A percentile compares a stretch with the other conserved stretches of the same genome.
Evolutionary conservation across 306 rosid species (phyloP).

Genomic region (Morella rubra): DNA sequence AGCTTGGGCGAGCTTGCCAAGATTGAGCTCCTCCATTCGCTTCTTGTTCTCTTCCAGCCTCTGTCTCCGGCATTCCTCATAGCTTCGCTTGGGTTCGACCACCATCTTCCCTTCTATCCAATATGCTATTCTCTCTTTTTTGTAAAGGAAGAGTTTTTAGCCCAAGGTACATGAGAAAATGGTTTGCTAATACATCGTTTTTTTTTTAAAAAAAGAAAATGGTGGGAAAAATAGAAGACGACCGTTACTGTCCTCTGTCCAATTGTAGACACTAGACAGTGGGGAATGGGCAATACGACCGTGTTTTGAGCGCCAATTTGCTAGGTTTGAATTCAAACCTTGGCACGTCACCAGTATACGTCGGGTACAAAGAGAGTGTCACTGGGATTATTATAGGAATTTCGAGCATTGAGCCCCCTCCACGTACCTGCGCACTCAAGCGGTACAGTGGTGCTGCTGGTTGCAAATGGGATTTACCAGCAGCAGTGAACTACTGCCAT

Average conservation of each 20-base stretch:
- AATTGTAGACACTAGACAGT: neutral
- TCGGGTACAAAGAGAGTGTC: too few relatives aligned
- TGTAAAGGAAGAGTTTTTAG: neutral
- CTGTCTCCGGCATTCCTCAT: slow-evolving; percentile 49
- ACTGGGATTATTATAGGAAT: too few relatives aligned
- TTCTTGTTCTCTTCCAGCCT: slow-evolving; percentile 49
- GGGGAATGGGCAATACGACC: neutral
- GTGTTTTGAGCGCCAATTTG: neutral
- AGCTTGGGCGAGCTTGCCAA: slow-evolving; percentile 40
- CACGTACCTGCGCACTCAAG: too few relatives aligned
- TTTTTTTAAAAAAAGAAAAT: too few relatives aligned
- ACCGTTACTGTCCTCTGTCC: neutral
- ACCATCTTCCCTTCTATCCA: slow-evolving; percentile 33
- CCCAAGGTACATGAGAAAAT: neutral
- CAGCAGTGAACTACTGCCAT: neutral
- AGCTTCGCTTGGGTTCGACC: slow-evolving; percentile 30
- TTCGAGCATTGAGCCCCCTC: neutral
- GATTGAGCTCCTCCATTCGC: slow-evolving; percentile 57
- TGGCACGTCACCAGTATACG: neutral
- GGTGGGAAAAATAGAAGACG: neutral
- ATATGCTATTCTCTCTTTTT: neutral
- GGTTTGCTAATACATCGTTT: neutral
- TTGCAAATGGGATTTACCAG: neutral
- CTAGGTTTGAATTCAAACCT: neutral
- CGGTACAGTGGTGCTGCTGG: neutral